phyloP scores from a whole-genome alignment of 176 grass and related monocot species.

The Typha latifolia region DNA sequence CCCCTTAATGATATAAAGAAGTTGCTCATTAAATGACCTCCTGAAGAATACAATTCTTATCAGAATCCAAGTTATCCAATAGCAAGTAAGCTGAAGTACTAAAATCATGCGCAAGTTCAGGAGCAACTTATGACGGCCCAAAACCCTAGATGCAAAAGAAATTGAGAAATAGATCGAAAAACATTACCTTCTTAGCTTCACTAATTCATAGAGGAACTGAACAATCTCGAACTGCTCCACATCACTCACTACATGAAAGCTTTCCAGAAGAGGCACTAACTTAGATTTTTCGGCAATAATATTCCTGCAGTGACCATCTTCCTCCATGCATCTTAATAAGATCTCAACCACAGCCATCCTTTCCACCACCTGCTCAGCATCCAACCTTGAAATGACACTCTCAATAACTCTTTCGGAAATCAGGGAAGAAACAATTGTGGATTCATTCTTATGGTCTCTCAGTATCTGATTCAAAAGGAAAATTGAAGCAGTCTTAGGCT shows the following conservation, averaged over 20 bases:
- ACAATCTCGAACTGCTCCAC: constrained; percentile 46
- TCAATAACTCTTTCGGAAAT: constrained; percentile 38
- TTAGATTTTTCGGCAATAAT: constrained; percentile 35
- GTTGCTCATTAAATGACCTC: constrained; percentile 28
- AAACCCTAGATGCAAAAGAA: not conserved
- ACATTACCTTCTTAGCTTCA: constrained; percentile 40
- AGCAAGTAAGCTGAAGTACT: not conserved
- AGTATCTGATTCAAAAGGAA: constrained; percentile 45
- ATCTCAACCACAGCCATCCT: constrained; percentile 37
- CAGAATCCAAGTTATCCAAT: not conserved
- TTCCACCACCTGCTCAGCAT: constrained; percentile 31
- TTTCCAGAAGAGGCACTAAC: constrained; percentile 30
- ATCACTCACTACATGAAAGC: constrained; percentile 38
- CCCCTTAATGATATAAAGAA: constrained; percentile 43
- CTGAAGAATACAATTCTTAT: constrained; percentile 8
- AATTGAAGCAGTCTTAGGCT: constrained; percentile 46
- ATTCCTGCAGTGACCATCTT: constrained; percentile 48
- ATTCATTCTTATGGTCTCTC: constrained; percentile 7
- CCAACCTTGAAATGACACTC: constrained; percentile 28
- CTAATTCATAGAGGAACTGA: constrained; percentile 40
- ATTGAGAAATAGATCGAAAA: not conserved
- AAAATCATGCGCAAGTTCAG: not conserved
- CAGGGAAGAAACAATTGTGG: constrained; percentile 22
- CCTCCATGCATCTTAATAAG: constrained; percentile 33
- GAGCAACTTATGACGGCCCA: not conserved